Percentiles rank a stretch among this genome's conserved stretches.
Evolutionary conservation across 495 filamentous ascomycete genomes (phyloP).

Genomic region (Tuber aestivum): DNA sequence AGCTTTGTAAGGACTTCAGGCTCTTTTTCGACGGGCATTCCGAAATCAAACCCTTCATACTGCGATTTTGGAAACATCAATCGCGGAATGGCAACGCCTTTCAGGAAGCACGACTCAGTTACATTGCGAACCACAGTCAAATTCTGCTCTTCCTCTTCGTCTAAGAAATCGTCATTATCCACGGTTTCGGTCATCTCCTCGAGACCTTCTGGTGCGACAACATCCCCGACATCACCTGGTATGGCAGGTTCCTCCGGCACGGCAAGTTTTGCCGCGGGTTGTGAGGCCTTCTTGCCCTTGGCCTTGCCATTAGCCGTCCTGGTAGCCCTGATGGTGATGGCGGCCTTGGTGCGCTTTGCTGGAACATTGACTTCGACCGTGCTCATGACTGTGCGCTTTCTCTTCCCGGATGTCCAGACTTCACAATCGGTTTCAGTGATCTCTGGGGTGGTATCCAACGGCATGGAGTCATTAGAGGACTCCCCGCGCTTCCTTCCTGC

Average conservation of each 20-base stretch:
- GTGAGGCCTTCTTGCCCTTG: not conserved
- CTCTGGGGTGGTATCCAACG: not conserved
- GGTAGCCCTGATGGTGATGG: not conserved
- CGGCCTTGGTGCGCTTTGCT: not conserved
- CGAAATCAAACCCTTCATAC: conserved; percentile 39
- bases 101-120: not conserved
- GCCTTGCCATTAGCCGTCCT: not conserved
- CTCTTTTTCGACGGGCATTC: conserved; percentile 41
- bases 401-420: not conserved
- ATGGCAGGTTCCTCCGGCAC: not conserved
- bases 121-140: not conserved
- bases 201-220: not conserved
- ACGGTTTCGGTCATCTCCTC: not conserved
- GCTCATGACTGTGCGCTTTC: not conserved
- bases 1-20: conserved; percentile 36
- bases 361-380: not conserved
- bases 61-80: conserved; percentile 45
- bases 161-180: not conserved
- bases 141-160: not conserved
- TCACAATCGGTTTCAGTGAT: not conserved
- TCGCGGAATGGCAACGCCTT: conserved; percentile 15
- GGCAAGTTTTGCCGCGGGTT: not conserved
- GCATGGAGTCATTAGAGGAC: not conserved
- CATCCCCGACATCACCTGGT: not conserved
- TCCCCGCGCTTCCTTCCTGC: not conserved